Conservation (phyloP, 805 yeast species). For the Lipomyces chichibuensis region DNA sequence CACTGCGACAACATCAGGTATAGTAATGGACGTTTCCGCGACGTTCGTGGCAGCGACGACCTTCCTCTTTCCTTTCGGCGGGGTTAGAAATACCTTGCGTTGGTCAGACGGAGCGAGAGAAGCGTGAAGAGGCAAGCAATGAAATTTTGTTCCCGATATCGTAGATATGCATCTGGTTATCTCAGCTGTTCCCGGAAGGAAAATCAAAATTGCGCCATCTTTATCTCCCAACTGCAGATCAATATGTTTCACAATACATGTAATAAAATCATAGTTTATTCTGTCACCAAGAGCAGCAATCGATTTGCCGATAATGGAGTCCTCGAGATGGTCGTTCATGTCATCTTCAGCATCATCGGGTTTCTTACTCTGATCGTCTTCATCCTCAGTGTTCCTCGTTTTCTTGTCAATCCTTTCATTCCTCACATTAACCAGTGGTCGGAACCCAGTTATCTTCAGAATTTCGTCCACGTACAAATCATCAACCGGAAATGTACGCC, state of each 20-base stretch:
- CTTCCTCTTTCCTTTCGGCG: slow-evolving; percentile 64
- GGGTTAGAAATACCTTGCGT: slow-evolving; percentile 64
- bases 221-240: slow-evolving; percentile 52
- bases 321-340: slow-evolving; percentile 27
- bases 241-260: slow-evolving; percentile 56
- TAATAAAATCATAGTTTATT: slow-evolving; percentile 74
- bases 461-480: slow-evolving; percentile 75
- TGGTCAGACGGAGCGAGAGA: slow-evolving; percentile 84
- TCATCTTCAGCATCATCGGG: slow-evolving; percentile 3
- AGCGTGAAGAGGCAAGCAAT: slow-evolving; percentile 80
- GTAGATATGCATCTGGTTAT: slow-evolving; percentile 63
- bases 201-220: slow-evolving; percentile 67
- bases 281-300: slow-evolving; percentile 30
- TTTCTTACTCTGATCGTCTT: neutral
- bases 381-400: slow-evolving; percentile 11
- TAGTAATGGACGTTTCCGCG: slow-evolving; percentile 96
- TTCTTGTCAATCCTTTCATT: slow-evolving; percentile 12
- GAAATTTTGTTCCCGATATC: slow-evolving; percentile 45
- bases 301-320: slow-evolving; percentile 28
- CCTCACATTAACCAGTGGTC: slow-evolving; percentile 19
- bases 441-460: slow-evolving; percentile 59
- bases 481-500: slow-evolving; percentile 88
- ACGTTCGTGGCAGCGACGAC: slow-evolving; percentile 89
- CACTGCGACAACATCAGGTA: slow-evolving; percentile 91
- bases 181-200: slow-evolving; percentile 90